Evolutionary conservation across 2,329 filamentous ascomycete species (phyloP).

Genomic region (Corinectria fuckeliana): DNA sequence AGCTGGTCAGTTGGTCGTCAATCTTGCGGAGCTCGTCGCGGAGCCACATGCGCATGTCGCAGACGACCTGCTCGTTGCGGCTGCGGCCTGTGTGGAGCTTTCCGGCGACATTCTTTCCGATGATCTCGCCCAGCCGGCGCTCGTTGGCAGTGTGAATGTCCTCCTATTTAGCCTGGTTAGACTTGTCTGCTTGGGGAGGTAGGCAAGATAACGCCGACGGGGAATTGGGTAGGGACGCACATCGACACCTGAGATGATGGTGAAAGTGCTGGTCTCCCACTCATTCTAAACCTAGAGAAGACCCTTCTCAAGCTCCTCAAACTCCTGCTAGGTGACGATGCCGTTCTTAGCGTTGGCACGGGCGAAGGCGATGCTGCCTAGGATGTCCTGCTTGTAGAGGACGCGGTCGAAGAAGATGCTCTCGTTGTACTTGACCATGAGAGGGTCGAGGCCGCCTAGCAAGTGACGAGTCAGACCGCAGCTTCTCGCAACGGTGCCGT

Average conservation of each 20-base stretch:
- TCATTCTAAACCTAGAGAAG: constrained; percentile 64
- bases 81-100: constrained; percentile 76
- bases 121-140: constrained; percentile 68
- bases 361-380: constrained; percentile 81
- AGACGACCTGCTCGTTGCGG: constrained; percentile 76
- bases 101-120: constrained; percentile 72
- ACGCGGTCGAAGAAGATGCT: constrained; percentile 79
- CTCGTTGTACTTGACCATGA: constrained; percentile 87
- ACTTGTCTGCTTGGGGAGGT: neutral
- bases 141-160: constrained; percentile 61
- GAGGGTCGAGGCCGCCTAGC: constrained; percentile 78
- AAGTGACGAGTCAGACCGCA: neutral
- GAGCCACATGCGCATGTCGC: constrained; percentile 75
- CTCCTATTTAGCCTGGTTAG: constrained; percentile 2
- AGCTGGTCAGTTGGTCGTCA: constrained; percentile 32
- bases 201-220: neutral
- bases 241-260: constrained; percentile 58
- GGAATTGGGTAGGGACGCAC: constrained; percentile 47
- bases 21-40: constrained; percentile 35
- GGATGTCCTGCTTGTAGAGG: constrained; percentile 82
- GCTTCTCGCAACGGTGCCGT: neutral
- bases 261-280: constrained; percentile 59
- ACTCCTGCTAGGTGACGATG: constrained; percentile 76
- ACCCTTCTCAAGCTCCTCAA: constrained; percentile 75
- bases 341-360: constrained; percentile 77